Conservation (phyloP, 1,139 yeast species). For the Hansenula sp. region DNA sequence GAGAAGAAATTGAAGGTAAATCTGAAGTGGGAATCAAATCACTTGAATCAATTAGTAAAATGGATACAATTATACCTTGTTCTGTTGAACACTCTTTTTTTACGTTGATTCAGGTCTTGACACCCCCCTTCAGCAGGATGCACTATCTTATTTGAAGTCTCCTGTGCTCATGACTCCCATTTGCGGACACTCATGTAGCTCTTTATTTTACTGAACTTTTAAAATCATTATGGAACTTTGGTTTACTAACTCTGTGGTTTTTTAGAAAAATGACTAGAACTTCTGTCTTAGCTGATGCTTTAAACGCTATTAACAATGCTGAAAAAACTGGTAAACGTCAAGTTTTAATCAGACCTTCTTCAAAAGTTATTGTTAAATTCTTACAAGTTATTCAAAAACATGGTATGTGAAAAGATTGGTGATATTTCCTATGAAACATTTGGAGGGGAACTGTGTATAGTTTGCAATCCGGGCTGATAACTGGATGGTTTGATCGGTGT, state of each 20-base stretch:
- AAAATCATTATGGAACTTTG: neutral
- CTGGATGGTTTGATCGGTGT: slow-evolving; percentile 92
- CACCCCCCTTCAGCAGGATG: slow-evolving; percentile 28
- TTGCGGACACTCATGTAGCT: slow-evolving; percentile 40
- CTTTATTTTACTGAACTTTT: slow-evolving; percentile 7
- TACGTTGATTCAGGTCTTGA: slow-evolving; percentile 24
- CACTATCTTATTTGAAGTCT: neutral
- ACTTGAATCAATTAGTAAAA: slow-evolving; percentile 11
- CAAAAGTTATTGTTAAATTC: slow-evolving; percentile 97
- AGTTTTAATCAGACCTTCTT: slow-evolving; percentile 97
- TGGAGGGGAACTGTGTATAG: neutral
- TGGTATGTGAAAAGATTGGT: slow-evolving; percentile 62
- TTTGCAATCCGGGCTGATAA: slow-evolving; percentile 74
- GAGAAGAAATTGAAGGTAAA: too few species aligned
- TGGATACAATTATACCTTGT: slow-evolving; percentile 2
- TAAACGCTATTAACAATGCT: slow-evolving; percentile 97
- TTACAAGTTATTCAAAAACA: slow-evolving; percentile 97
- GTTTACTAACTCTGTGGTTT: slow-evolving; percentile 11
- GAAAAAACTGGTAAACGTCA: slow-evolving; percentile 99
- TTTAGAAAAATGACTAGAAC: slow-evolving; percentile 81
- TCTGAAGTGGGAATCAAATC: slow-evolving; percentile 24
- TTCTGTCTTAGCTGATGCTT: slow-evolving; percentile 98
- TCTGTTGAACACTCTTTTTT: slow-evolving; percentile 17
- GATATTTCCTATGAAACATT: too few species aligned
- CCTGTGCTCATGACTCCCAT: slow-evolving; percentile 35